Evolutionary conservation across 2,329 filamentous ascomycete genomes (phyloP), one percentile per base, ranked within the genome.

Genomic region (Ophiostoma sp.): DNA sequence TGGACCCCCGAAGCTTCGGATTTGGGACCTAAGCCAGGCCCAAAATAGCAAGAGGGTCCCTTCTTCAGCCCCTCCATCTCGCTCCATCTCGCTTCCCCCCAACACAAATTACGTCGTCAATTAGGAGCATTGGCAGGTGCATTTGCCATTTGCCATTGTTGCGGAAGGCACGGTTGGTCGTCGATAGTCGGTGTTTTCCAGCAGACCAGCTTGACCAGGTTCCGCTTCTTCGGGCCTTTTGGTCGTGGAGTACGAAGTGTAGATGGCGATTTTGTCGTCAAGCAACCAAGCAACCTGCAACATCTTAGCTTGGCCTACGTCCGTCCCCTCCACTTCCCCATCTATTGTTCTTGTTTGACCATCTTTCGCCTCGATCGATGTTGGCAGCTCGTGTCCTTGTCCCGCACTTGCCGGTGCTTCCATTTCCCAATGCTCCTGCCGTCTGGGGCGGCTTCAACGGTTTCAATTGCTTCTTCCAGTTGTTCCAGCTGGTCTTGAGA

Each of bases 31-130:
- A 68, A 50, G 17, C 64, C 64, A 68, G 52, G 52, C 50, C 50
- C 2, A 70, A 61, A 70, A n/a, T 70, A 70, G 52, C 33, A 70
- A 36, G 52, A 22, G 55, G 12, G 15, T 52, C 36, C 50, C 25
- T 45, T 45, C 12, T 64, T 48, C 25, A 71, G 55, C 69, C 69
- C 69, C 50, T 45, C 69, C n/a, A 70, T 69, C 25, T 48, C 11
- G 39, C 3, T 42, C 36, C 22, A 4, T 59, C 22, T n/a, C 17
- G 15, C 11, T 28, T 57, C 42, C 42, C 50, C 25, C 31, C 50
- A 59, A 39, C 45, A 22, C 57, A 19, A 63, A 70, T 55, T 70
- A 70, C 69, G 50, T 36, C 36, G 3, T 22, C 33, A 42, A 22
- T 36, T 15, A 19, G n/a, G 12, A 39, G 59, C n/a, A 31, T 28